A percentile compares a stretch with the other conserved stretches of the same genome.
Evolutionary conservation across 2,329 filamentous ascomycete species (phyloP).

Genomic region (Arthroderma sp.): DNA sequence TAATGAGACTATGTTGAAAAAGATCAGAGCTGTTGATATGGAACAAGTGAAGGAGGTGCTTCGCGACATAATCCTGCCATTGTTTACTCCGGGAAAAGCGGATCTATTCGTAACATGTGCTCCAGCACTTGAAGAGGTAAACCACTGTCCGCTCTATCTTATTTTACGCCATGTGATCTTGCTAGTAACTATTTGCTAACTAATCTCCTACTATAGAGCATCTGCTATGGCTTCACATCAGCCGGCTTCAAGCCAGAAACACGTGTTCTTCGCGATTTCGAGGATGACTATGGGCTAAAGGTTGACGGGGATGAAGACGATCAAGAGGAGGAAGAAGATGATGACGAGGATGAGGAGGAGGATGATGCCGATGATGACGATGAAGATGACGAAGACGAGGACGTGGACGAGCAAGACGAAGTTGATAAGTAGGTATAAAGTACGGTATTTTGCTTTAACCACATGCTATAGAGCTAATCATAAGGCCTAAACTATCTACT

Average conservation of each 20-base stretch:
- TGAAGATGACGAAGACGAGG: slow-evolving; percentile 26
- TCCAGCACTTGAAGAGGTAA: slow-evolving; percentile 70
- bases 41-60: slow-evolving; percentile 68
- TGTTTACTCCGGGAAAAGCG: slow-evolving; percentile 68
- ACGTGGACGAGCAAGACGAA: slow-evolving; percentile 37
- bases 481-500: too few relatives aligned
- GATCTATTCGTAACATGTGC: slow-evolving; percentile 85
- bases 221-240: slow-evolving; percentile 60
- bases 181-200: slow-evolving; percentile 13
- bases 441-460: too few relatives aligned
- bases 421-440: slow-evolving; percentile 29
- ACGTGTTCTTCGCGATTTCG: slow-evolving; percentile 63
- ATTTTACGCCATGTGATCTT: not conserved
- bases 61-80: slow-evolving; percentile 59
- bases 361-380: slow-evolving; percentile 24
- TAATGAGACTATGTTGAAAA: slow-evolving; percentile 61
- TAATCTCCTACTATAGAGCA: slow-evolving; percentile 41
- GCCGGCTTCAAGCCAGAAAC: slow-evolving; percentile 70
- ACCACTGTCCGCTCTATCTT: slow-evolving; percentile 23
- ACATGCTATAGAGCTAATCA: too few relatives aligned
- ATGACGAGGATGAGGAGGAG: slow-evolving; percentile 35
- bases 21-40: slow-evolving; percentile 61
- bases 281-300: slow-evolving; percentile 79
- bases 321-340: slow-evolving; percentile 49
- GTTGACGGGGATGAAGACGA: slow-evolving; percentile 49